Evolutionary conservation across 805 yeast genomes (phyloP).

Genomic region (Pichia kluyveri): DNA sequence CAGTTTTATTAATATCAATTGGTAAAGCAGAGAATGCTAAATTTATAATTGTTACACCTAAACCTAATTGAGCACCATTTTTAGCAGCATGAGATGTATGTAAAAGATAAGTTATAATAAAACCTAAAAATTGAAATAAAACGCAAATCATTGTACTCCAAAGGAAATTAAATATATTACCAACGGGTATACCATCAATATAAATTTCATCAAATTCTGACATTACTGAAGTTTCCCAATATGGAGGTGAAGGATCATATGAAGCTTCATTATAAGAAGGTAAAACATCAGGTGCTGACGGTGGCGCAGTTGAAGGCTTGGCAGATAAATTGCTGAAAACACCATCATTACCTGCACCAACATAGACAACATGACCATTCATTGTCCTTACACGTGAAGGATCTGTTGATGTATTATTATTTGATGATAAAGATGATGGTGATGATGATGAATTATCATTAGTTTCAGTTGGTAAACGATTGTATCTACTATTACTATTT

Average conservation of each 20-base stretch:
- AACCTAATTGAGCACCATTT: conserved; percentile 88
- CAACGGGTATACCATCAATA: conserved; percentile 94
- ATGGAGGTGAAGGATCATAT: conserved; percentile 89
- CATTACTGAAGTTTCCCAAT: conserved; percentile 87
- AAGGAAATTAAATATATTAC: conserved; percentile 74
- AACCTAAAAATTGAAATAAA: conserved; percentile 93
- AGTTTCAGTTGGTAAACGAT: conserved; percentile 9
- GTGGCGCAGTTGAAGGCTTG: conserved; percentile 54
- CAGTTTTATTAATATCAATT: conserved; percentile 17
- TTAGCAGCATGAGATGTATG: conserved; percentile 97
- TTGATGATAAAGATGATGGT: not conserved
- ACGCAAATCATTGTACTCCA: conserved; percentile 87
- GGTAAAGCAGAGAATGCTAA: conserved; percentile 57
- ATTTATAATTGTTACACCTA: conserved; percentile 75
- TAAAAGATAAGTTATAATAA: conserved; percentile 76
- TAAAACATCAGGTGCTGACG: conserved; percentile 45
- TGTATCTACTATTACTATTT: conserved; percentile 18
- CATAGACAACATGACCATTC: conserved; percentile 16
- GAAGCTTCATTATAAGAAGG: conserved; percentile 96
- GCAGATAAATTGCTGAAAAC: conserved; percentile 90
- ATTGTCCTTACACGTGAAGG: conserved; percentile 8
- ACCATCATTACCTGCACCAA: conserved; percentile 53
- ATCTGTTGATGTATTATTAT: not conserved
- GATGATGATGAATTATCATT: not conserved
- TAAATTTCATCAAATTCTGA: conserved; percentile 86